phyloP scores from a whole-genome alignment of 805 yeast species.

The Ogataea trehaloabstinens region DNA sequence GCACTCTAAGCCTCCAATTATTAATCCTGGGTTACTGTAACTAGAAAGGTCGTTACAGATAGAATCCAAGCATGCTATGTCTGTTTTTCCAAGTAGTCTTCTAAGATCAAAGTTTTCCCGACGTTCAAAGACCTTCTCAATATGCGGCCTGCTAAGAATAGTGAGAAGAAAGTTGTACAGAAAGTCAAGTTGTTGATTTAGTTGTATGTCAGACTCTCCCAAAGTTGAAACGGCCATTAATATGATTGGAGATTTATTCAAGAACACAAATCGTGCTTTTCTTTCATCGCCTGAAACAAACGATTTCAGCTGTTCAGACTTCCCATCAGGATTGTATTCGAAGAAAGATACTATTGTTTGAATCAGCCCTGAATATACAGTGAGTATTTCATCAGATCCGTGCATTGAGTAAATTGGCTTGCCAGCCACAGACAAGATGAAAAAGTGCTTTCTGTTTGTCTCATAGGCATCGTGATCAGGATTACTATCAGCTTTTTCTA shows the following conservation, averaged over 20 bases:
- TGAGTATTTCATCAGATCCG: conserved; percentile 64
- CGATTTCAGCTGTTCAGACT: conserved; percentile 40
- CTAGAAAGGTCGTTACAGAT: conserved; percentile 53
- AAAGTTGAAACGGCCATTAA: conserved; percentile 65
- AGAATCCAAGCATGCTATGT: conserved; percentile 65
- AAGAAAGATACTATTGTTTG: conserved; percentile 78
- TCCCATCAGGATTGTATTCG: conserved; percentile 39
- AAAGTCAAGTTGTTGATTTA: conserved; percentile 64
- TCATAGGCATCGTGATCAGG: conserved; percentile 32
- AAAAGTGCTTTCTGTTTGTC: conserved; percentile 59
- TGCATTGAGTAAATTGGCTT: conserved; percentile 81
- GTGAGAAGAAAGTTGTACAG: conserved; percentile 78
- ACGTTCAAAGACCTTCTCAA: conserved; percentile 62
- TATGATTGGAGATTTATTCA: conserved; percentile 66
- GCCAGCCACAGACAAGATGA: conserved; percentile 80
- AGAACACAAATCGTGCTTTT: conserved; percentile 53
- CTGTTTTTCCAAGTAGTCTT: conserved; percentile 70
- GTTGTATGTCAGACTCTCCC: conserved; percentile 50
- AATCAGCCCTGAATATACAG: conserved; percentile 75
- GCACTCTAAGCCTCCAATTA: conserved; percentile 66
- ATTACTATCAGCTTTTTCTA: conserved; percentile 28
- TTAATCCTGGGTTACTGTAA: conserved; percentile 54
- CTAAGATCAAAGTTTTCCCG: conserved; percentile 82
- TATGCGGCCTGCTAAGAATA: conserved; percentile 77
- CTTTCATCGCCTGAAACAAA: conserved; percentile 44